phyloP scores from a whole-genome alignment of 495 filamentous ascomycete species.

The Penicillium manginii region DNA sequence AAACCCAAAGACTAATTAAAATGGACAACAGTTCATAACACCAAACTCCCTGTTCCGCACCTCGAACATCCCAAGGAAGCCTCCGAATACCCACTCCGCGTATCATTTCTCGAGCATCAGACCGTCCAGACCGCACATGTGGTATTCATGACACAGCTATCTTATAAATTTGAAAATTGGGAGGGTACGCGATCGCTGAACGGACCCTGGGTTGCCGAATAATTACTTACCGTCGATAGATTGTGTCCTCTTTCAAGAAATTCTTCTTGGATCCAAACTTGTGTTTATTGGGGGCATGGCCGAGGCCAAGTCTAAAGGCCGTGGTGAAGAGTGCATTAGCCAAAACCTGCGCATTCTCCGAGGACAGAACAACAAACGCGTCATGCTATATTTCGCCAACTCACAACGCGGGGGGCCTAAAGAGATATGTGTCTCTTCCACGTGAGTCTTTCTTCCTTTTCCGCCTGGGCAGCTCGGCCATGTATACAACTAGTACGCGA shows the following conservation, averaged over 20 bases:
- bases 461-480: too few species aligned
- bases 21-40: slow-evolving; percentile 38
- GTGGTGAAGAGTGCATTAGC: slow-evolving; percentile 54
- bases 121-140: slow-evolving; percentile 47
- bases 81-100: slow-evolving; percentile 39
- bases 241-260: slow-evolving; percentile 49
- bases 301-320: slow-evolving; percentile 51
- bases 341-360: slow-evolving; percentile 51
- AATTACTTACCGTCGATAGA: slow-evolving; percentile 27
- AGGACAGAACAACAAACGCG: slow-evolving; percentile 38
- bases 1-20: not conserved
- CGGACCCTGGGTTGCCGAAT: not conserved
- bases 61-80: slow-evolving; percentile 47
- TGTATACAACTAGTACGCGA: not conserved
- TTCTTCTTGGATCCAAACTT: slow-evolving; percentile 45
- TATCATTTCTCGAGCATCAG: slow-evolving; percentile 52
- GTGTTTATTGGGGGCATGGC: slow-evolving; percentile 50
- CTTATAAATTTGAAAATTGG: slow-evolving; percentile 52
- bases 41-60: slow-evolving; percentile 48
- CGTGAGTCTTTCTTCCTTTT: slow-evolving; percentile 28
- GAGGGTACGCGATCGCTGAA: slow-evolving; percentile 32
- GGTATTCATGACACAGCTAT: slow-evolving; percentile 47
- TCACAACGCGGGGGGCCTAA: slow-evolving; percentile 44
- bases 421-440: slow-evolving; percentile 50
- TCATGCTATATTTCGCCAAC: slow-evolving; percentile 51